phyloP scores from a whole-genome alignment of 768 basidiomycete genomes.

The Lactarius sanguifluus region DNA sequence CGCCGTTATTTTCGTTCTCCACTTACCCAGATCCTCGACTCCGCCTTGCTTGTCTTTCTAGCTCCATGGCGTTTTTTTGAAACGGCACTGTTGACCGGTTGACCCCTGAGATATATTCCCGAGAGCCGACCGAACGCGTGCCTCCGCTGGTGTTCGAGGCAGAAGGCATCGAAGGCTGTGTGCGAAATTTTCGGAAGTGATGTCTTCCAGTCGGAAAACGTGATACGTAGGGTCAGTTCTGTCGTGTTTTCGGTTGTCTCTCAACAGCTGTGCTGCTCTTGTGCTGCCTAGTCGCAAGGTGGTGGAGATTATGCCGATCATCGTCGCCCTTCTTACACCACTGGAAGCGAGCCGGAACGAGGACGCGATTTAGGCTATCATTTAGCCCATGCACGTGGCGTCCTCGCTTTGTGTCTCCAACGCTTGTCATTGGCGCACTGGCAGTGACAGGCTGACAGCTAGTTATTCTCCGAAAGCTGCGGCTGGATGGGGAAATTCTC shows the following conservation, averaged over 20 bases:
- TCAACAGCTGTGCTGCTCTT: neutral
- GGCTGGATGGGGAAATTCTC: neutral
- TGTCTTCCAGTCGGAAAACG: neutral
- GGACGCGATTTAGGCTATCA: neutral
- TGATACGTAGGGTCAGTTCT: neutral
- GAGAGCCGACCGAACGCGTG: neutral
- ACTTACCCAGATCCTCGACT: neutral
- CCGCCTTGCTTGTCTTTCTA: neutral
- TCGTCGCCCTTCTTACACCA: neutral
- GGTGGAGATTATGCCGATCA: neutral
- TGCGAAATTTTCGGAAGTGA: neutral
- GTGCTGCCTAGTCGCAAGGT: neutral
- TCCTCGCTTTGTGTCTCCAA: neutral
- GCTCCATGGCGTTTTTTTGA: neutral
- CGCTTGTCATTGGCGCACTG: neutral
- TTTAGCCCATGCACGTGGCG: neutral
- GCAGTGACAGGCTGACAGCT: neutral
- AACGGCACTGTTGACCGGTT: neutral
- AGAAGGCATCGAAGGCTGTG: neutral
- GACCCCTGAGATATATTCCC: neutral
- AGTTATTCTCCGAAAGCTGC: neutral
- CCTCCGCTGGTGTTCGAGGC: neutral
- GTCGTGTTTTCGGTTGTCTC: neutral
- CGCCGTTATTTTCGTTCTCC: neutral
- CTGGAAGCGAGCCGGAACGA: neutral